A percentile compares a stretch with the other conserved stretches of the same genome.
Evolutionary conservation across 192 early-diverging fungal genomes (phyloP).

Genomic region (Linnemannia hyalina): DNA sequence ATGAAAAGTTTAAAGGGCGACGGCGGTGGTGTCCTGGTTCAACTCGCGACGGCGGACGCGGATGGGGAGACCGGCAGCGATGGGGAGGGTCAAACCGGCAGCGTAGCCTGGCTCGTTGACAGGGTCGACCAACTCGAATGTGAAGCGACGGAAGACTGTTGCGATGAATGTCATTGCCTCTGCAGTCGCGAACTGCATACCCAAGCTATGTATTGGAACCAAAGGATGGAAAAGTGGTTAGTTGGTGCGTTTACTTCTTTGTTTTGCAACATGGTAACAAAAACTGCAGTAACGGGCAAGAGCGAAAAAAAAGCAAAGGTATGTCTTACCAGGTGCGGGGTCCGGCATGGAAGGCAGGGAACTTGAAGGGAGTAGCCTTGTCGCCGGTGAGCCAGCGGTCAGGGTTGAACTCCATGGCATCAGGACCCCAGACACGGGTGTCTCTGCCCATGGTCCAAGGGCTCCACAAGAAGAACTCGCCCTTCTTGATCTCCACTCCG

Average conservation of each 20-base stretch:
- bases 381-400: constrained; percentile 60
- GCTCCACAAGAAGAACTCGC: constrained; percentile 61
- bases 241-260: background rate
- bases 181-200: constrained; percentile 59
- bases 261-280: too few species aligned
- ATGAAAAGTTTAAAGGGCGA: background rate
- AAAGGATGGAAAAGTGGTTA: background rate
- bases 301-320: background rate
- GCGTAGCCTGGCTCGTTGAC: constrained; percentile 23
- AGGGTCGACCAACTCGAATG: constrained; percentile 48
- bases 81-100: constrained; percentile 34
- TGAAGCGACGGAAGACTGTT: constrained; percentile 50
- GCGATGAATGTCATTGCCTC: constrained; percentile 58
- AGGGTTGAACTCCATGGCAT: constrained; percentile 59
- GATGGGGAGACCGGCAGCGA: constrained; percentile 21
- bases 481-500: constrained; percentile 62
- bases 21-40: background rate
- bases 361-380: constrained; percentile 52
- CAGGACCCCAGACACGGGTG: constrained; percentile 60
- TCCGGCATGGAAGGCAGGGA: constrained; percentile 65
- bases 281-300: background rate
- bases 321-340: constrained; percentile 57
- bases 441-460: constrained; percentile 66
- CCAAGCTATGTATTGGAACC: constrained; percentile 14
- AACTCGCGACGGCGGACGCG: constrained; percentile 16